Conservation (phyloP, 805 yeast genomes). For the Geotrichum ghanense region DNA sequence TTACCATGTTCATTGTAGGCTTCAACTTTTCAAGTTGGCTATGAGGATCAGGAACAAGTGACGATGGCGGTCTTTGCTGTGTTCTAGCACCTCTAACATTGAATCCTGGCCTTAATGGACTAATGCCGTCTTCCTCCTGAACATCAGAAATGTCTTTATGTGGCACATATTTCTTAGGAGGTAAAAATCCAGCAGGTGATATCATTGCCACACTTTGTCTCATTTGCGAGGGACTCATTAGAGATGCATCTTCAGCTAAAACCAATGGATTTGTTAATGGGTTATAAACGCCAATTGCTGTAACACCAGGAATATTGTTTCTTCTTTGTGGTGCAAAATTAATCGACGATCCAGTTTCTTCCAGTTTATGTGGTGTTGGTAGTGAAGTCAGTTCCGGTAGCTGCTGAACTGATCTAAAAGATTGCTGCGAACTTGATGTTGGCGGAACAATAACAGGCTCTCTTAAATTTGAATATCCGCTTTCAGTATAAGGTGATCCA, state of each 20-base stretch:
- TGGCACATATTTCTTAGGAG: not conserved
- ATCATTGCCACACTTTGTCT: not conserved
- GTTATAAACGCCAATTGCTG: constrained; percentile 3
- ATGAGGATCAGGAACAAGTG: constrained; percentile 14
- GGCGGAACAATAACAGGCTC: too few relatives aligned
- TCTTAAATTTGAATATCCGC: too few relatives aligned
- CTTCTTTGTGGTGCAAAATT: constrained; percentile 16
- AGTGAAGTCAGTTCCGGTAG: constrained; percentile 13
- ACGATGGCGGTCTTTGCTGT: constrained; percentile 5
- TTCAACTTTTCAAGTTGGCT: constrained; percentile 12
- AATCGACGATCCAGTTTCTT: constrained; percentile 14
- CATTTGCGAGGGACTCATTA: not conserved
- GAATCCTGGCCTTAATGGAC: not conserved
- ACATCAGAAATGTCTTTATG: not conserved
- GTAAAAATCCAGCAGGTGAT: not conserved
- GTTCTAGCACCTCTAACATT: not conserved
- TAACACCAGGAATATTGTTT: constrained; percentile 5
- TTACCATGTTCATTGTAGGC: constrained; percentile 19
- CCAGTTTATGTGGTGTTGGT: constrained; percentile 17
- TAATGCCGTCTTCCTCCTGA: not conserved
- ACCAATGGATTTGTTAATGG: constrained; percentile 8
- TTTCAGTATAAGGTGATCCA: too few relatives aligned
- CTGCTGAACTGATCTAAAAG: too few relatives aligned
- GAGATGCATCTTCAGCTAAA: not conserved
- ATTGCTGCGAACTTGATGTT: too few relatives aligned